Evolutionary conservation across 768 basidiomycete genomes (phyloP).

Genomic region (Tulasnella sp.): DNA sequence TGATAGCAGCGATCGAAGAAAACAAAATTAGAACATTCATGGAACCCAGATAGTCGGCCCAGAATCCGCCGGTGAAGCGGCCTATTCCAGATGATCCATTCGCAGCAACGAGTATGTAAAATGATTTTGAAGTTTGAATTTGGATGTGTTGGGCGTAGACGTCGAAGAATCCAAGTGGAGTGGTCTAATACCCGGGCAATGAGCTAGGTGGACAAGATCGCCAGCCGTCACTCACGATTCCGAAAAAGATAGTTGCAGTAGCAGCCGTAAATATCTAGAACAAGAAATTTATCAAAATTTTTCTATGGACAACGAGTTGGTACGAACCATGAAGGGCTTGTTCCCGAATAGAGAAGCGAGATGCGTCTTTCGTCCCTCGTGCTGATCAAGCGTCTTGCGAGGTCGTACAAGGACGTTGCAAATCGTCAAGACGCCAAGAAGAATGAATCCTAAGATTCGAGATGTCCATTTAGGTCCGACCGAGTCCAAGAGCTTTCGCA

Average conservation of each 20-base stretch:
- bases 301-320: not conserved
- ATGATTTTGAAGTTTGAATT: conserved; percentile 28
- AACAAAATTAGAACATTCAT: conserved; percentile 68
- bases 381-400: conserved; percentile 43
- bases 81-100: conserved; percentile 37
- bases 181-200: not conserved
- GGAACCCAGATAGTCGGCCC: conserved; percentile 45
- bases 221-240: not conserved
- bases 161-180: conserved; percentile 42
- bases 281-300: conserved; percentile 11
- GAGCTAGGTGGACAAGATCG: not conserved
- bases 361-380: conserved; percentile 50
- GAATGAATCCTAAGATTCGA: conserved; percentile 17
- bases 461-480: conserved; percentile 26
- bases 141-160: conserved; percentile 34
- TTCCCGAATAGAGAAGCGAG: conserved; percentile 59
- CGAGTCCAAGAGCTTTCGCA: conserved; percentile 28
- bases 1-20: conserved; percentile 51
- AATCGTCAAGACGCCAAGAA: not conserved
- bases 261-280: conserved; percentile 5
- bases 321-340: conserved; percentile 48
- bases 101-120: conserved; percentile 34
- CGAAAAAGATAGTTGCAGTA: conserved; percentile 1
- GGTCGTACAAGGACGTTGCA: conserved; percentile 32
- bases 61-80: conserved; percentile 35